Evolutionary conservation across 192 early-diverging fungal genomes (phyloP).

Genomic region (Coemansia sp.): DNA sequence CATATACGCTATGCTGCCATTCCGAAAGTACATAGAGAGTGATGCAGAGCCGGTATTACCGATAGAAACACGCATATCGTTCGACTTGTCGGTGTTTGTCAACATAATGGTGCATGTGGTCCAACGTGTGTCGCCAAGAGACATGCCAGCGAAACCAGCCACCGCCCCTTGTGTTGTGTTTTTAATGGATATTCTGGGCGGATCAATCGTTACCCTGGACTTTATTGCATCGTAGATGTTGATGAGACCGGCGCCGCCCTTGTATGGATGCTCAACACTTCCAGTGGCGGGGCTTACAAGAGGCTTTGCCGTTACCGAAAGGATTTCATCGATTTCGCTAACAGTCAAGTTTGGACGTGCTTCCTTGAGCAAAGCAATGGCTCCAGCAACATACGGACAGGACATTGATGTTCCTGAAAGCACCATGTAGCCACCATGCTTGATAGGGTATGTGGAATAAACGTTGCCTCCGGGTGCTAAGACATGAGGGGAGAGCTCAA

Average conservation of each 20-base stretch:
- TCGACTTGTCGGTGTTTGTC: constrained; percentile 25
- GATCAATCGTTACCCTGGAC: constrained; percentile 56
- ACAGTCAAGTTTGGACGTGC: constrained; percentile 30
- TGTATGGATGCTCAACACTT: constrained; percentile 43
- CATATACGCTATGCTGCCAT: constrained; percentile 17
- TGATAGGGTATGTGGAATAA: constrained; percentile 60
- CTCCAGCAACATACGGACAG: constrained; percentile 70
- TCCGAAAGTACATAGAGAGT: constrained; percentile 31
- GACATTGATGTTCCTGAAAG: constrained; percentile 85
- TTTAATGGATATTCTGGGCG: constrained; percentile 60
- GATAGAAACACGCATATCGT: constrained; percentile 14
- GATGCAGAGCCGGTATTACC: constrained; percentile 24
- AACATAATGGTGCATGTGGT: constrained; percentile 22
- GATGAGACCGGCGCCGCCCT: constrained; percentile 72
- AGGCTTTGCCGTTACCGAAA: constrained; percentile 13
- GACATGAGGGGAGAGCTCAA: constrained; percentile 61
- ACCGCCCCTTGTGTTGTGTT: constrained; percentile 10
- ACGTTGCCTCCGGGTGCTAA: constrained; percentile 71
- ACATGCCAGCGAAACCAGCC: neutral
- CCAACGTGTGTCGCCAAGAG: constrained; percentile 15
- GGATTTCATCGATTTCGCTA: constrained; percentile 8
- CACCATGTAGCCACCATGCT: constrained; percentile 42
- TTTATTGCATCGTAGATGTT: constrained; percentile 65
- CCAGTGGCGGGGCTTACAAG: constrained; percentile 12
- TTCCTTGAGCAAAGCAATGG: constrained; percentile 65